Conservation (phyloP, 2,329 filamentous ascomycete genomes). For the Daldinia sp. region DNA sequence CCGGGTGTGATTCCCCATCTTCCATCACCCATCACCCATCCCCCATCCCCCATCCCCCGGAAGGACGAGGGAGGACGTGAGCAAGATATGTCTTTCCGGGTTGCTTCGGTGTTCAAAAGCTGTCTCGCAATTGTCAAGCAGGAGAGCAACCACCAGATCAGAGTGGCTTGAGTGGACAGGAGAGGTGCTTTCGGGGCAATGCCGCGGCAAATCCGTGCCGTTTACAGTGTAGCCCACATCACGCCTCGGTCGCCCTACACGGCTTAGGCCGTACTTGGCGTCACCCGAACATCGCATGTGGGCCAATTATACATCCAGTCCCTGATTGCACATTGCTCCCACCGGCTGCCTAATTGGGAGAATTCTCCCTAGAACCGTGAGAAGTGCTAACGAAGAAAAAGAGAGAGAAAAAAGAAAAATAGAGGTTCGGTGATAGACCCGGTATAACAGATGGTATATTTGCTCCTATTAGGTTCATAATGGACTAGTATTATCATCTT, state of each 20-base stretch:
- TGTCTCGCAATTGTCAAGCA: constrained; percentile 1
- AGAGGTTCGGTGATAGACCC: constrained; percentile 26
- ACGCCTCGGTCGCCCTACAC: constrained; percentile 35
- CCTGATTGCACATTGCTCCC: constrained; percentile 35
- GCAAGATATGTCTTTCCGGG: constrained; percentile 28
- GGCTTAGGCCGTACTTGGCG: constrained; percentile 36
- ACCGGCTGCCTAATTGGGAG: constrained; percentile 37
- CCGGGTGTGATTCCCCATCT: too few relatives aligned
- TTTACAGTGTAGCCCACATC: constrained; percentile 35
- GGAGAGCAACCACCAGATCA: background rate
- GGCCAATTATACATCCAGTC: constrained; percentile 32
- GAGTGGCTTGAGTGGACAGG: constrained; percentile 18
- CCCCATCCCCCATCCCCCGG: background rate
- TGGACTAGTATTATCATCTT: constrained; percentile 5
- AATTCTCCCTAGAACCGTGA: constrained; percentile 19
- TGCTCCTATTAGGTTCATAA: constrained; percentile 6
- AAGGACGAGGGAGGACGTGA: too few relatives aligned
- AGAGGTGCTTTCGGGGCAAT: constrained; percentile 29
- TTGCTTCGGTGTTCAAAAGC: constrained; percentile 34
- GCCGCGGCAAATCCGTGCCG: constrained; percentile 36
- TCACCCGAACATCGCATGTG: constrained; percentile 34
- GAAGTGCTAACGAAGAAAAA: constrained; percentile 17
- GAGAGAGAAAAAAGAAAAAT: background rate
- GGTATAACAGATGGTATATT: constrained; percentile 21
- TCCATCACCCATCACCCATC: background rate